Conservation (phyloP, 2,329 filamentous ascomycete species). For the Periconia sp. region DNA sequence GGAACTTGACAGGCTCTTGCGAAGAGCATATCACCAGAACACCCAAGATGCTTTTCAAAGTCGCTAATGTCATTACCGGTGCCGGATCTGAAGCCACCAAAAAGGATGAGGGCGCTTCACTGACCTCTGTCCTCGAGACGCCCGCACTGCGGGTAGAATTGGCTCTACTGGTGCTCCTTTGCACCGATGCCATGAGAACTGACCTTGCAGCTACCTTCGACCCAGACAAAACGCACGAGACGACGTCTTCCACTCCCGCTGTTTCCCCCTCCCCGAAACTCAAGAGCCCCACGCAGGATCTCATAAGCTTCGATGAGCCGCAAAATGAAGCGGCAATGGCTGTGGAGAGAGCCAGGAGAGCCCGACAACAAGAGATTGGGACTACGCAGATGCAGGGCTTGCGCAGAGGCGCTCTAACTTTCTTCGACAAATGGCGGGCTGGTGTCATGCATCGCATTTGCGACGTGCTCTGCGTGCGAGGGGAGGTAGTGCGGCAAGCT, state of each 20-base stretch:
- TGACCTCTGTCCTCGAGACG: constrained; percentile 48
- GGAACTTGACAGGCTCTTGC: too few relatives aligned
- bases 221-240: constrained; percentile 23
- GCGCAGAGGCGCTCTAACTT: constrained; percentile 70
- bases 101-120: constrained; percentile 35
- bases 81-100: constrained; percentile 18
- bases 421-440: constrained; percentile 82
- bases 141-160: constrained; percentile 51
- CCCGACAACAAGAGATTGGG: constrained; percentile 56
- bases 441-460: constrained; percentile 71
- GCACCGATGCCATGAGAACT: constrained; percentile 52
- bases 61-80: constrained; percentile 28
- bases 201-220: constrained; percentile 36
- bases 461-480: constrained; percentile 60
- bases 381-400: constrained; percentile 64
- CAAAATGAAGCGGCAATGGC: constrained; percentile 30
- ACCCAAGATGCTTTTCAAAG: constrained; percentile 28
- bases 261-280: constrained; percentile 14
- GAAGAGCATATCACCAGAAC: too few relatives aligned
- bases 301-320: constrained; percentile 38
- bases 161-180: constrained; percentile 54
- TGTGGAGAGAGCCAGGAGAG: constrained; percentile 21
- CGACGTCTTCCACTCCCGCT: constrained; percentile 9
- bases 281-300: constrained; percentile 19
- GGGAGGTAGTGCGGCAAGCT: constrained; percentile 33